Percentiles rank a stretch among this genome's conserved stretches.
phyloP scores from a whole-genome alignment of 441 rosid species.

The Pelargonium australe region DNA sequence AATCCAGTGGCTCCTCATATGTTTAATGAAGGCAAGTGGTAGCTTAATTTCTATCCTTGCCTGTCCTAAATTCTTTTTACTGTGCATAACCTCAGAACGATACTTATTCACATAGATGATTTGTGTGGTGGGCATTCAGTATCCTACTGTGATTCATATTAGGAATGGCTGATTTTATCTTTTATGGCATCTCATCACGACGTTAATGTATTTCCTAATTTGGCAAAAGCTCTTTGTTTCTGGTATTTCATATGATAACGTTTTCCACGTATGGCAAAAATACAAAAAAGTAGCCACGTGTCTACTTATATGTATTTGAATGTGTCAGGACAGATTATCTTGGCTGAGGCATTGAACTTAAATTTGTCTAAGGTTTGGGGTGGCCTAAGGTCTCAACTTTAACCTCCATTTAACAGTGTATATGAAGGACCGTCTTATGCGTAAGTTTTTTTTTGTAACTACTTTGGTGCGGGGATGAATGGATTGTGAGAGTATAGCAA shows the following conservation, averaged over 20 bases:
- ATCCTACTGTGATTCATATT: background rate
- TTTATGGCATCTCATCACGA: background rate
- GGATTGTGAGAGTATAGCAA: background rate
- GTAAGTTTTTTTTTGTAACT: background rate
- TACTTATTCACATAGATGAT: background rate
- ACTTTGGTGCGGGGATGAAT: background rate
- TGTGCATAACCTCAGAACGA: background rate
- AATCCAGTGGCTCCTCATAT: constrained; percentile 40
- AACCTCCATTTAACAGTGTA: too few relatives aligned
- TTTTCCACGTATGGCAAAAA: too few relatives aligned
- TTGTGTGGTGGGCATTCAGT: background rate
- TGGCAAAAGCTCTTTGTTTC: background rate
- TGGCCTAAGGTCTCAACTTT: too few relatives aligned
- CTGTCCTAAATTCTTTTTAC: background rate
- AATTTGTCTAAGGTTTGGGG: too few relatives aligned
- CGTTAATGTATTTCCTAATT: constrained; percentile 1
- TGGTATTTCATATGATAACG: background rate
- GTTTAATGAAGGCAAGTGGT: constrained; percentile 51
- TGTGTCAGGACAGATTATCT: too few relatives aligned
- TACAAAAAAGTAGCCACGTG: too few relatives aligned
- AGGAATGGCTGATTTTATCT: background rate
- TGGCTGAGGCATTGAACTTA: too few relatives aligned
- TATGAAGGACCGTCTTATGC: background rate
- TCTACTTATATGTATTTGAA: too few relatives aligned
- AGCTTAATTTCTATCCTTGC: constrained; percentile 6